phyloP scores from a whole-genome alignment of 805 yeast genomes.

The Lipomyces yamadae region DNA sequence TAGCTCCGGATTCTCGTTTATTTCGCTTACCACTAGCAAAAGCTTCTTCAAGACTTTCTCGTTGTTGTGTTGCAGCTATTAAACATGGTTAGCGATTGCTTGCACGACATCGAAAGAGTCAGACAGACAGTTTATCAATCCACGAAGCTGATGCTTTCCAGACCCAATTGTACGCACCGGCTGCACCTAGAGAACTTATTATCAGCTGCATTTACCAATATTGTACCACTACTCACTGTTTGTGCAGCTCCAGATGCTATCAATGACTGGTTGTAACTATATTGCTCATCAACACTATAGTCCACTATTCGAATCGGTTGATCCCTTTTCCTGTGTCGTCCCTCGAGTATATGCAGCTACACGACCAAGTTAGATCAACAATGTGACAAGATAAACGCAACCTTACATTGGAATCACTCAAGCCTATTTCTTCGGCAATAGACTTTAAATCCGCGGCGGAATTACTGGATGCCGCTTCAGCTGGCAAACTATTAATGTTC shows the following conservation, averaged over 20 bases:
- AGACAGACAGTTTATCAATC: conserved; percentile 37
- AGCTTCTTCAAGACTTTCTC: conserved; percentile 45
- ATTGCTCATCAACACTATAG: conserved; percentile 49
- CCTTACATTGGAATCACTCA: conserved; percentile 21
- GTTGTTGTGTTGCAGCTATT: conserved; percentile 43
- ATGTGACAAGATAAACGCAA: no score
- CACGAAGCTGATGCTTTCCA: conserved; percentile 46
- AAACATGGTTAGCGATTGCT: conserved; percentile 8
- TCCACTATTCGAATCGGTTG: conserved; percentile 44
- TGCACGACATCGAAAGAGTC: neutral
- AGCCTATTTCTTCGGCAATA: conserved; percentile 23
- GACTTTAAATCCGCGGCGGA: conserved; percentile 2
- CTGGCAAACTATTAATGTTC: conserved; percentile 16
- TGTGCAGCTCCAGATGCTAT: conserved; percentile 47
- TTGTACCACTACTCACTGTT: conserved; percentile 23
- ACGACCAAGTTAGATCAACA: neutral
- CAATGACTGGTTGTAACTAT: conserved; percentile 45
- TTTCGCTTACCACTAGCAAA: conserved; percentile 40
- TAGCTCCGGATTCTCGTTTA: conserved; percentile 41
- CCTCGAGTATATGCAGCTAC: conserved; percentile 31
- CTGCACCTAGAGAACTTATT: conserved; percentile 12
- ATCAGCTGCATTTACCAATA: neutral
- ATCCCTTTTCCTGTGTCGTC: conserved; percentile 24
- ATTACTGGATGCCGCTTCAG: neutral
- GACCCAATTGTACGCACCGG: conserved; percentile 44